Base-by-base conservation (phyloP, 2,329 filamentous ascomycete species). In the Neobulgaria alba region DNA sequence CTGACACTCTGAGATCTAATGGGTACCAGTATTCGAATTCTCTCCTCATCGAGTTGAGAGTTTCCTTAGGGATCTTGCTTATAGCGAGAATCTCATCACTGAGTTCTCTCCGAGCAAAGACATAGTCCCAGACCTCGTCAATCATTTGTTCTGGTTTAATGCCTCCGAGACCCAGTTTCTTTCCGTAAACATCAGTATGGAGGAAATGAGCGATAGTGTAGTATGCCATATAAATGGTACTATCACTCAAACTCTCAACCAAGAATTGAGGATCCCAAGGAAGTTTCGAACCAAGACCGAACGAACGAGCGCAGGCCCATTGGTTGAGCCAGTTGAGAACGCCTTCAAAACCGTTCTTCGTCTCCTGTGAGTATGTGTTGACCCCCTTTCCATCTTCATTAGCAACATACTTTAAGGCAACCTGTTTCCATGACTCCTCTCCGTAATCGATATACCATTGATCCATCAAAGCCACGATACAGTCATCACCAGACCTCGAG, bases 361-460 rank as follows among this genome's bases (percentile, higher is more conserved):
- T 82, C 59, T 89, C 85, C 21, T 69, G 61, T n/a, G 72, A 77
- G 66, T 85, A 96, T 5, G 85, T 85, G 63, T 95, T 85, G 47
- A 95, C 67, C 20, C 75, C 76, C 48, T 75, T 75, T 45, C 75
- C 75, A 46, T 79, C 72, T 42, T 71, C 74, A 57, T 80, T 78
- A 40, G 76, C 74, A 34, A 94, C 78, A 59, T 84, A 81, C 51
- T 81, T 73, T 39, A 89, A 69, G 10, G 84, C 86, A 32, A 75
- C 71, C 48, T 84, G 67, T 58, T 85, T 85, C 92, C 92, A 96
- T 36, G 81, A 74, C 32, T 86, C 85, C 65, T 89, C 85, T 47
- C 92, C 92, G 58, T 98, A 98, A 66, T 95, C 90, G 55, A 98
- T 71, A 67, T 94, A 98, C 89, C 92, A 98, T 65, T 98, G 92